A percentile compares a stretch with the other conserved stretches of the same genome.
phyloP scores from a whole-genome alignment of 208 protist species.

The Leishmania gerbilli region DNA sequence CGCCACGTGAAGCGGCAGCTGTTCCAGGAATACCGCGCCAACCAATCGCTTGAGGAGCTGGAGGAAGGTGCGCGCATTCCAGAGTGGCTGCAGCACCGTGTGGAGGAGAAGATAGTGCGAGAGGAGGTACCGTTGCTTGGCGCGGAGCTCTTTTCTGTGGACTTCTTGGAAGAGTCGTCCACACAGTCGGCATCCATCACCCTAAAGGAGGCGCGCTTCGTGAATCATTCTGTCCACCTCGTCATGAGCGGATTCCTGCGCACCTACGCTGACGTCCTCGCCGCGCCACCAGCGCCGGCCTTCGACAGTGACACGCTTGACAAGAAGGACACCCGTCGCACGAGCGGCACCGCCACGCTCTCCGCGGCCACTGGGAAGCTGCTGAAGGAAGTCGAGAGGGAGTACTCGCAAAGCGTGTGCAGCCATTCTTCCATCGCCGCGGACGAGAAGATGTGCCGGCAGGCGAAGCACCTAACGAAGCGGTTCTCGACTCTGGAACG shows the following conservation, averaged over 20 bases:
- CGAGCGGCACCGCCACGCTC: background rate
- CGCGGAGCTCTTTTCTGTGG: conserved; percentile 63
- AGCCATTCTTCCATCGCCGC: conserved; percentile 12
- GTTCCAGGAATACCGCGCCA: conserved; percentile 19
- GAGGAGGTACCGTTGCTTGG: conserved; percentile 55
- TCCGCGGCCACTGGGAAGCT: conserved; percentile 19
- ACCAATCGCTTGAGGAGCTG: conserved; percentile 13
- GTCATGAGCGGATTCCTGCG: conserved; percentile 46
- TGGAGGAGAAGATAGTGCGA: conserved; percentile 46
- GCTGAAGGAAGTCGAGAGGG: conserved; percentile 34
- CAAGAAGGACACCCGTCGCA: conserved; percentile 3
- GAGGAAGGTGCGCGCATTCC: conserved; percentile 41
- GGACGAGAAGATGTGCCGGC: conserved; percentile 21
- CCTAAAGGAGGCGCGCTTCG: conserved; percentile 68
- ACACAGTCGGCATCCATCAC: conserved; percentile 61
- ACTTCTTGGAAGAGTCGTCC: conserved; percentile 75
- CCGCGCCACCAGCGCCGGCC: conserved; percentile 1
- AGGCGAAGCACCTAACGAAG: conserved; percentile 34
- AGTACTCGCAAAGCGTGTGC: conserved; percentile 52
- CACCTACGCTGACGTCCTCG: conserved; percentile 44
- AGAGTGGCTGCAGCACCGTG: conserved; percentile 29
- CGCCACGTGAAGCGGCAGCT: conserved; percentile 44
- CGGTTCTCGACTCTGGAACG: conserved; percentile 51
- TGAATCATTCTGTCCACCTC: conserved; percentile 66
- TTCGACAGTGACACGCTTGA: conserved; percentile 18